Percentiles rank a stretch among this genome's conserved stretches.
Conservation (phyloP, 2,329 filamentous ascomycete genomes). For the Fusarium sp. region DNA sequence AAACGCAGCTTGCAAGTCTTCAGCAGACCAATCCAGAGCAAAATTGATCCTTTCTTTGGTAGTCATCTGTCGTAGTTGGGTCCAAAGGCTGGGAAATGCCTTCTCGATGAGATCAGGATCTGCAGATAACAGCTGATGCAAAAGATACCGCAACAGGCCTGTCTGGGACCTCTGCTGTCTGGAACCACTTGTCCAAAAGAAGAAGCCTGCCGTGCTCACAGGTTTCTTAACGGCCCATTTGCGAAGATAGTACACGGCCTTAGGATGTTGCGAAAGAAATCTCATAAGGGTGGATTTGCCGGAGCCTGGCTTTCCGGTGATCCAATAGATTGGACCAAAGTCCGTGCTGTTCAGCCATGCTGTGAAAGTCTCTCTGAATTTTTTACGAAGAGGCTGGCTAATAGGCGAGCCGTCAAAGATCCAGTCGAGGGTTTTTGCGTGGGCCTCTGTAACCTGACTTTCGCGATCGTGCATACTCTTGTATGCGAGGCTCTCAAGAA, state of each 20-base stretch:
- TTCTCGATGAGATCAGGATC: conserved; percentile 3
- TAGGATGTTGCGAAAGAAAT: conserved; percentile 50
- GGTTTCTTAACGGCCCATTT: conserved; percentile 48
- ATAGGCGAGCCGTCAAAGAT: conserved; percentile 47
- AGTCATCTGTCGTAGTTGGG: conserved; percentile 4
- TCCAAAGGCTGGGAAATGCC: conserved; percentile 11
- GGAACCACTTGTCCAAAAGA: conserved; percentile 61
- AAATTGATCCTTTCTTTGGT: conserved; percentile 20
- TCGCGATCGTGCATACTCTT: conserved; percentile 52
- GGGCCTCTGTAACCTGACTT: conserved; percentile 50
- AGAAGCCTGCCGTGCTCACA: conserved; percentile 56
- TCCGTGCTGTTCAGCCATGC: not conserved
- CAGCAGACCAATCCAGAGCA: conserved; percentile 15
- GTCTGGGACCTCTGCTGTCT: conserved; percentile 55
- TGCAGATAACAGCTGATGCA: conserved; percentile 53
- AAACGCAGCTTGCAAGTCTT: conserved; percentile 4
- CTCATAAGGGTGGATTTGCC: conserved; percentile 63
- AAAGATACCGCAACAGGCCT: conserved; percentile 54
- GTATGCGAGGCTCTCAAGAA: conserved; percentile 51
- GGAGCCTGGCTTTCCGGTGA: conserved; percentile 52
- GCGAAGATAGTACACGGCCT: conserved; percentile 29
- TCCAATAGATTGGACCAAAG: conserved; percentile 11
- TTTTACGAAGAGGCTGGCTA: conserved; percentile 1
- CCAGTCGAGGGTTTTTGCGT: conserved; percentile 56
- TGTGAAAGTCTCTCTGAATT: conserved; percentile 8